A percentile compares a stretch with the other conserved stretches of the same genome.
phyloP scores from a whole-genome alignment of 2,329 filamentous ascomycete genomes.

The Myriosclerotinia curreyana region DNA sequence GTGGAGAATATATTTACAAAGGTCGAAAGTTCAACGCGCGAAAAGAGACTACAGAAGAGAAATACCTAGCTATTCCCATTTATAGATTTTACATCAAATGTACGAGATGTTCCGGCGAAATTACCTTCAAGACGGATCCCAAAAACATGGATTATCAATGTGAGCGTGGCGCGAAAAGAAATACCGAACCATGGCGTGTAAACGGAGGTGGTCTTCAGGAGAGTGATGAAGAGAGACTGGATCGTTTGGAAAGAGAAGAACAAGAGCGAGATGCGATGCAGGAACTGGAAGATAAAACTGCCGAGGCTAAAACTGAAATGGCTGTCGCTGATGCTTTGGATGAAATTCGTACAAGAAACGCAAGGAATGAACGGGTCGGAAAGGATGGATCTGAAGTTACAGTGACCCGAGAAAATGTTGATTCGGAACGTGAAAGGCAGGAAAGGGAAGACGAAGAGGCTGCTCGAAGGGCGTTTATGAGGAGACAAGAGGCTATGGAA shows the following conservation, averaged over 20 bases:
- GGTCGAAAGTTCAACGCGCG: conserved; percentile 93
- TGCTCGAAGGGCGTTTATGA: conserved; percentile 71
- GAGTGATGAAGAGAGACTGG: conserved; percentile 81
- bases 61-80: conserved; percentile 84
- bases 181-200: conserved; percentile 84
- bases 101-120: conserved; percentile 80
- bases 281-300: conserved; percentile 88
- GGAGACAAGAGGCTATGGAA: conserved; percentile 38
- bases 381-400: conserved; percentile 63
- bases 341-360: conserved; percentile 89
- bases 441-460: conserved; percentile 83
- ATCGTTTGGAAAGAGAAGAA: conserved; percentile 76
- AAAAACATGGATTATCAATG: conserved; percentile 89
- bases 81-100: conserved; percentile 90
- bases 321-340: conserved; percentile 92
- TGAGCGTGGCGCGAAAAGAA: conserved; percentile 79
- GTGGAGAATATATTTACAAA: conserved; percentile 84
- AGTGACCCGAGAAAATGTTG: conserved; percentile 50
- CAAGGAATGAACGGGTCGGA: conserved; percentile 73
- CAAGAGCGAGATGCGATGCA: conserved; percentile 89
- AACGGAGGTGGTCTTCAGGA: conserved; percentile 60
- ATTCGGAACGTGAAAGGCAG: conserved; percentile 60
- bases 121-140: conserved; percentile 91
- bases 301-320: conserved; percentile 94
- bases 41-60: conserved; percentile 88